Evolutionary conservation across 1,284 basidiomycete species (phyloP).

Genomic region (Microbotryum silenes-acaulis): DNA sequence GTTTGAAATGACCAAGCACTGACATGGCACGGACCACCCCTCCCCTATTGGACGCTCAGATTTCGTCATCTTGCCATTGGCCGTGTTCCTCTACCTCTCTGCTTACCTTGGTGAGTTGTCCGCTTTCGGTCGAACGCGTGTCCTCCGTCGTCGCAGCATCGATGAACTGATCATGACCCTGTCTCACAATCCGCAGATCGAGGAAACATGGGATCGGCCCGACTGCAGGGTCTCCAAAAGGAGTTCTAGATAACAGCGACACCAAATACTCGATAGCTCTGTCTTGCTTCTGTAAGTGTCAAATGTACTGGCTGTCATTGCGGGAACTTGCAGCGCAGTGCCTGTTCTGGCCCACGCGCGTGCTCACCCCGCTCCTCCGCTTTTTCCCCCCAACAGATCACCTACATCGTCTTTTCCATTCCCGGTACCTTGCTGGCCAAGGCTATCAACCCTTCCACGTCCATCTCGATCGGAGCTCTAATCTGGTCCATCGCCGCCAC

Average conservation of each 20-base stretch:
- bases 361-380: background rate
- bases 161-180: too few species aligned
- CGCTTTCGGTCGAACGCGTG: background rate
- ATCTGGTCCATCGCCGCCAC: conserved; percentile 45
- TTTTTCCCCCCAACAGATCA: conserved; percentile 14
- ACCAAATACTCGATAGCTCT: conserved; percentile 43
- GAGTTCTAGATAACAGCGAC: conserved; percentile 38
- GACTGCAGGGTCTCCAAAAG: conserved; percentile 39
- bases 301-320: background rate
- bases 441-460: conserved; percentile 39
- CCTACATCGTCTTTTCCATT: conserved; percentile 41
- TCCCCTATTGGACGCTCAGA: conserved; percentile 25
- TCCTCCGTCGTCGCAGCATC: too few species aligned
- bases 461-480: conserved; percentile 42
- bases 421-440: conserved; percentile 37
- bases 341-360: too few species aligned
- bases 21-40: too few species aligned
- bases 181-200: too few species aligned
- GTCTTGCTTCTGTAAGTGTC: conserved; percentile 36
- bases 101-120: conserved; percentile 43
- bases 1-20: too few species aligned
- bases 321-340: background rate
- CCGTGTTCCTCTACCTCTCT: conserved; percentile 43
- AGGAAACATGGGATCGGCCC: conserved; percentile 37
- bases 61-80: conserved; percentile 42